These are phyloP conservation scores for Mycena haematopus DNA, from an alignment of 768 basidiomycete genomes.

Conservation along the genomic window DNA sequence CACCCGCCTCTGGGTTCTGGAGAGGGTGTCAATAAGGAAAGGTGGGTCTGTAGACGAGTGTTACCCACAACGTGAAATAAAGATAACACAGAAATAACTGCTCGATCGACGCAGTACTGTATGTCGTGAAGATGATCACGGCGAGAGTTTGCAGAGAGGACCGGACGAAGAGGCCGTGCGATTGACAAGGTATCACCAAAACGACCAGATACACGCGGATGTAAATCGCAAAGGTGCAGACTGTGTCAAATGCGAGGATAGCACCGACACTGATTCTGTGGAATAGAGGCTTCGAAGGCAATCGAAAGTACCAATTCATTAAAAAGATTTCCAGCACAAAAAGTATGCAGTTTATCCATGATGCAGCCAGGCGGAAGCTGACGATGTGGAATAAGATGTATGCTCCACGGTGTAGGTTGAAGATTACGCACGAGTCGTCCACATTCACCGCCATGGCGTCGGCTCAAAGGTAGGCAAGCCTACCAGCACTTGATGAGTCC, in stretches of 20 bases:
- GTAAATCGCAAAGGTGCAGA: conserved; percentile 17
- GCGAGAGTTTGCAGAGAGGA: neutral
- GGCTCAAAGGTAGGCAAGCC: too few species aligned
- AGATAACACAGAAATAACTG: conserved; percentile 20
- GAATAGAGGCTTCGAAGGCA: neutral
- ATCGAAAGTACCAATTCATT: neutral
- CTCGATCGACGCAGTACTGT: conserved; percentile 15
- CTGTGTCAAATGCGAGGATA: conserved; percentile 8
- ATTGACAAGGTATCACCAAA: neutral
- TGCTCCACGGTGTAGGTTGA: neutral
- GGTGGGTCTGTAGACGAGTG: neutral
- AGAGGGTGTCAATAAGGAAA: neutral
- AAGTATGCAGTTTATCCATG: conserved; percentile 19
- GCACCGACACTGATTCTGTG: conserved; percentile 2
- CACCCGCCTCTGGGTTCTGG: conserved; percentile 9
- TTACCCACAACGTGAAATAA: conserved; percentile 17
- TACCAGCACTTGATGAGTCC: too few species aligned
- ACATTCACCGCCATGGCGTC: neutral
- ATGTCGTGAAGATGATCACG: conserved; percentile 12
- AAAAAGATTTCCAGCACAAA: conserved; percentile 19
- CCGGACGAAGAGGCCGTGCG: neutral
- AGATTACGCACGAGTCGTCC: neutral
- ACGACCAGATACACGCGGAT: neutral
- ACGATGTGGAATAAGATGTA: neutral
- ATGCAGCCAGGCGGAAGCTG: conserved; percentile 5